These are phyloP conservation scores for Pholiota conissans DNA, from an alignment of 768 basidiomycete species.

Conservation along the genomic window DNA sequence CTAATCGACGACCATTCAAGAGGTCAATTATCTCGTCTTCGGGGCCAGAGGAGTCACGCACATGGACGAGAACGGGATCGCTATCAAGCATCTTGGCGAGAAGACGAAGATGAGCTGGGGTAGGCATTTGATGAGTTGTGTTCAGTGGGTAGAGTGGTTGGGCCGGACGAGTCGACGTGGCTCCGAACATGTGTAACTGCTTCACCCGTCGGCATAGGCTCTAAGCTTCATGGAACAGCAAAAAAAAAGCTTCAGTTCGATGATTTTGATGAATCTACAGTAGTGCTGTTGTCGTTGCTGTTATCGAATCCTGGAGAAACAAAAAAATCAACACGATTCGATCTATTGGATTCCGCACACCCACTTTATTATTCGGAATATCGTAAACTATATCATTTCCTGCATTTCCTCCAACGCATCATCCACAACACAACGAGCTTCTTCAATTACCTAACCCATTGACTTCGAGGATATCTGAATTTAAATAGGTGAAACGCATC, in stretches of 20 bases:
- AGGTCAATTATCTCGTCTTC: not conserved
- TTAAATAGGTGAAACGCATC: no score
- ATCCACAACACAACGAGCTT: no score
- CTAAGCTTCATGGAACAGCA: not conserved
- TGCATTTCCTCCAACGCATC: slow-evolving; percentile 14
- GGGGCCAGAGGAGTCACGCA: not conserved
- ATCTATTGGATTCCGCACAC: not conserved
- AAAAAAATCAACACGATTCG: not conserved
- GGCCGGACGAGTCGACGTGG: not conserved
- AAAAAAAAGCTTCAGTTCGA: not conserved
- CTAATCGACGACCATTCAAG: not conserved
- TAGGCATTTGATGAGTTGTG: not conserved
- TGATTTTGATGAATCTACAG: not conserved
- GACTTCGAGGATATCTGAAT: no score
- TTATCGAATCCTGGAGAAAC: not conserved
- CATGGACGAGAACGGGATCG: not conserved
- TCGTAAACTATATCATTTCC: not conserved
- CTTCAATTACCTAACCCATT: no score
- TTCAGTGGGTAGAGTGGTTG: not conserved
- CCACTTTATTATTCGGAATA: not conserved
- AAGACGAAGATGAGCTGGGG: no score
- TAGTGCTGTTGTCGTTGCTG: no score
- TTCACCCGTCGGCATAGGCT: not conserved
- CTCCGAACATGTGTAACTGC: not conserved
- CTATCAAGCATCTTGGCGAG: not conserved